Base-by-base conservation (phyloP, 441 rosid genomes). In the Erodium trifolium region DNA sequence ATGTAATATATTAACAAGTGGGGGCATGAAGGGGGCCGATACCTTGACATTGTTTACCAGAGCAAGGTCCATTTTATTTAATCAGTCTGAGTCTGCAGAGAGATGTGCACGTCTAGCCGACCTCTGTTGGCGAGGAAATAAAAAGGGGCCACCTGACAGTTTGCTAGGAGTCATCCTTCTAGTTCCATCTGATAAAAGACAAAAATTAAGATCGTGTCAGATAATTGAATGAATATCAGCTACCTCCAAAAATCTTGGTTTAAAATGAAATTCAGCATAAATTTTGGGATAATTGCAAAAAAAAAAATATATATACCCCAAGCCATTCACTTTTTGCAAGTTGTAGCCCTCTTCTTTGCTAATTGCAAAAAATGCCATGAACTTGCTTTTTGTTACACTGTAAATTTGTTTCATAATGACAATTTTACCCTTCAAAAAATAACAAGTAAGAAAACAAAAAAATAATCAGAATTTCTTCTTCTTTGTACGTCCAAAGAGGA, bases 91-190 rank as follows among this genome's bases (percentile, higher is more conserved):
- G 34, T 67, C 49, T 63, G 68, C 7, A 4, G 69, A 39, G 68
- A 34, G 31, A 60, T 43, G 65, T 11, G 47, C 72, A 67, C 72
- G 73, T 57, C 62, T 76, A 51, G 51, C 70, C 59, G 78, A 72
- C 43, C 78, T 68, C 59, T 63, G 78, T 29, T 68, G 78, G 68
- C 78, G 73, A 65, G 78, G 75, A 72, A 71, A 72, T n/a, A 72
- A 59, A 65, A 72, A 71, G 65, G 78, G 75, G 23, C 75, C 75
- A 59, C 14, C 53, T 31, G 66, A 72, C 70, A 31, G 34, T 65
- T 72, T 68, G 4, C 34, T 62, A 18, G 35, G 13, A 18, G n/a
- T 62, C 8, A 19, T 70, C 62, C 57, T 14, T 16, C 45, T 70
- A 16, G 63, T 60, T 62, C 18, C 67, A 17, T 34, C 51, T 66